Percentiles rank a stretch among this genome's conserved stretches.
phyloP scores from a whole-genome alignment of 352 stramenopile species.

The Globisporangium spiculum region DNA sequence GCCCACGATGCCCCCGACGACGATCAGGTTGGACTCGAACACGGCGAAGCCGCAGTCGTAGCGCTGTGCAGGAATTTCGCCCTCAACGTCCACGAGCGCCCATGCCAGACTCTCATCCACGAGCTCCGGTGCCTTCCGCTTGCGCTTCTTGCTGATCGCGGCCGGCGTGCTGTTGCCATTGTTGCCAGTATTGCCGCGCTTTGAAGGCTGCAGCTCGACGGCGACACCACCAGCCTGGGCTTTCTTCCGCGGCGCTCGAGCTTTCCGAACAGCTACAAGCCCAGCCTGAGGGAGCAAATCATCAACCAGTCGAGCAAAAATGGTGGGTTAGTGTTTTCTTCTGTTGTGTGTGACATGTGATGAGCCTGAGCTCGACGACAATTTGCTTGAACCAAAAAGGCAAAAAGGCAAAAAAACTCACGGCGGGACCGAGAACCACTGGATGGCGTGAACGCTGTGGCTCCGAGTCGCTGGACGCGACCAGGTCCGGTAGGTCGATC shows the following conservation, averaged over 20 bases:
- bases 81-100: slow-evolving; percentile 27
- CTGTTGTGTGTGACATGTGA: slow-evolving; percentile 1
- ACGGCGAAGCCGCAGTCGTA: slow-evolving; percentile 58
- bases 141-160: slow-evolving; percentile 25
- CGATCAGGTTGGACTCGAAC: slow-evolving; percentile 37
- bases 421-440: neutral
- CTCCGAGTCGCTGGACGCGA: slow-evolving; percentile 35
- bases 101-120: slow-evolving; percentile 32
- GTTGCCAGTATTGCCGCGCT: neutral
- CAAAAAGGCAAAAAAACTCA: neutral
- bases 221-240: too few species aligned
- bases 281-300: neutral
- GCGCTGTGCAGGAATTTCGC: slow-evolving; percentile 31
- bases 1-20: slow-evolving; percentile 60
- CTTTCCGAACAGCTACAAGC: slow-evolving; percentile 15
- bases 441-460: slow-evolving; percentile 12
- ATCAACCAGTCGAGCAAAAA: neutral
- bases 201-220: neutral
- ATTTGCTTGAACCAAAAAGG: neutral
- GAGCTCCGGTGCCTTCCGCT: slow-evolving; percentile 31
- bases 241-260: slow-evolving; percentile 13
- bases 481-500: slow-evolving; percentile 53
- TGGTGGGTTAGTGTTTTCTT: neutral
- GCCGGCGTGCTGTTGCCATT: neutral
- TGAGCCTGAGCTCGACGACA: neutral